Base-by-base conservation (phyloP, 768 basidiomycete species). In the Asterophora lycoperdoides region DNA sequence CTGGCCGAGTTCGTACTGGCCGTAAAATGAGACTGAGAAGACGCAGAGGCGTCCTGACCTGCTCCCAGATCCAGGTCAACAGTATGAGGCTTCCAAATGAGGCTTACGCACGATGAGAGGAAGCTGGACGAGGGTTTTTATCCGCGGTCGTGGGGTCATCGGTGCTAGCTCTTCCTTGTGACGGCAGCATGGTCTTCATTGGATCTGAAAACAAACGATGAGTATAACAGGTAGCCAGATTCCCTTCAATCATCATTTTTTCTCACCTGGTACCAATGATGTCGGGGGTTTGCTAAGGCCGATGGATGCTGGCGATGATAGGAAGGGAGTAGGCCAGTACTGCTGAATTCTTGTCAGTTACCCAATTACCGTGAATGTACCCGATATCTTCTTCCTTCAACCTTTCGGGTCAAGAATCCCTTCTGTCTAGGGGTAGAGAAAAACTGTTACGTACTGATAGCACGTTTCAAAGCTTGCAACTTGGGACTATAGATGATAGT, bases 151-250 rank as follows among this genome's bases (percentile, higher is more conserved):
- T 63, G 51, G 56, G 52, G 56, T 60, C 58, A 42, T 66, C 65
- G 63, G 68, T 43, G 58, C 50, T 57, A 59, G 48, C 44, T 59
- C 60, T 63, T 61, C 65, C 66, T 57, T 62, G 56, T 62, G 67
- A 66, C 61, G 66, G 64, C 36, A 62, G 61, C 65, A 68, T 69
- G 48, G 55, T 34, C 36, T 51, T 47, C 46, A 40, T 43, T 56
- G 43, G 53, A 52, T 53, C 32, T 52, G 54, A 58, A 54, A 53
- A 40, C 20, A 50, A 28, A 48, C 18, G 41, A 44, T 58, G 30
- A 62, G 59, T 57, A 59, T 52, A 62, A 57, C 42, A 56, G 57
- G 61, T 44, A 62, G 44, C 34, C 23, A 13, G 20, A 45, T 56
- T 15, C 38, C 56, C 34, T 52, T 46, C 51, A 52, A 52, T 51